Evolutionary conservation across 2,329 filamentous ascomycete species (phyloP).

Genomic region (Penicillium crustosum): DNA sequence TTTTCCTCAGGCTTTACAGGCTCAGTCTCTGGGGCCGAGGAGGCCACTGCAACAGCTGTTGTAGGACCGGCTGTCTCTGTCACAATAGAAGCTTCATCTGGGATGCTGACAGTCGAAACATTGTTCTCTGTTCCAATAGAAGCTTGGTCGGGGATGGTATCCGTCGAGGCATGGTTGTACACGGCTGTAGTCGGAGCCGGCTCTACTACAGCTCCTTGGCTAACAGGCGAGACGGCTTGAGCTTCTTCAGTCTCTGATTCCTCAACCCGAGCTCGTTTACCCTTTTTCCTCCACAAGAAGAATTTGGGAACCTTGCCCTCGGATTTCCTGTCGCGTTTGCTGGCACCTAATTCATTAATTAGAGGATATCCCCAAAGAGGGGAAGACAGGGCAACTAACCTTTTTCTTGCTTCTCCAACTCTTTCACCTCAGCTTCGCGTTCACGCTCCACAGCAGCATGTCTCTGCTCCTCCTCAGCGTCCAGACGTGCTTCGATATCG

Average conservation of each 20-base stretch:
- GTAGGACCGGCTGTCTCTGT: slow-evolving; percentile 8
- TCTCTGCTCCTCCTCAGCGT: slow-evolving; percentile 65
- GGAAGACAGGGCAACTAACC: slow-evolving; percentile 22
- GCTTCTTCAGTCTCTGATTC: slow-evolving; percentile 13
- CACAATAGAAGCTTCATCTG: not conserved
- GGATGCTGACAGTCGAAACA: not conserved
- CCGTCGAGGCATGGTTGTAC: not conserved
- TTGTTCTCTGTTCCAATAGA: not conserved
- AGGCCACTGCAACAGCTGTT: slow-evolving; percentile 1
- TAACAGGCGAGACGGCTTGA: not conserved
- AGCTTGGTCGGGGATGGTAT: not conserved
- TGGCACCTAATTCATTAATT: slow-evolving; percentile 2
- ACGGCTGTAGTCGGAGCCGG: not conserved
- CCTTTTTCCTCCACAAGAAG: slow-evolving; percentile 31
- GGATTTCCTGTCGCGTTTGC: slow-evolving; percentile 20
- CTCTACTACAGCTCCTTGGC: slow-evolving; percentile 6
- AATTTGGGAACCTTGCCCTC: slow-evolving; percentile 24
- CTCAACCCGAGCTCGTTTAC: slow-evolving; percentile 22
- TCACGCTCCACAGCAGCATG: slow-evolving; percentile 50
- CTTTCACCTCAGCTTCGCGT: slow-evolving; percentile 40
- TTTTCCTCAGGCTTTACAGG: slow-evolving; percentile 3
- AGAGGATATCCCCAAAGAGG: not conserved
- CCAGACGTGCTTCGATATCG: slow-evolving; percentile 61
- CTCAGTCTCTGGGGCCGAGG: not conserved
- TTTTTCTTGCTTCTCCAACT: slow-evolving; percentile 29